These are phyloP conservation scores for Wickerhamiella shivajii DNA, from an alignment of 805 yeast genomes.

Conservation along the genomic window DNA sequence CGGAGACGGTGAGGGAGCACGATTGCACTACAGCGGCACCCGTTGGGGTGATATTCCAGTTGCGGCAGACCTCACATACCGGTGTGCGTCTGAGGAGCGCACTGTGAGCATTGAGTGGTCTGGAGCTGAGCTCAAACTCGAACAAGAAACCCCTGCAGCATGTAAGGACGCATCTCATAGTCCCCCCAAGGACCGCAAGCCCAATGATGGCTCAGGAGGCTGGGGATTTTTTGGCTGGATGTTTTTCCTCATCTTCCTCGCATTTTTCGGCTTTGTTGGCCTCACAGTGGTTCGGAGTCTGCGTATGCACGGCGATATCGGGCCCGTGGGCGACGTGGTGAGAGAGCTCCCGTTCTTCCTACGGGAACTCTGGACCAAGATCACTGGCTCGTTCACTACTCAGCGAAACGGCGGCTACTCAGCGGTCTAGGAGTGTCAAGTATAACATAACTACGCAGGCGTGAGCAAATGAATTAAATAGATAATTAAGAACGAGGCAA, in stretches of 20 bases:
- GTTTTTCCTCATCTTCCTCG: conserved; percentile 59
- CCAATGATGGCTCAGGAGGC: conserved; percentile 29
- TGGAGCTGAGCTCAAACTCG: conserved; percentile 11
- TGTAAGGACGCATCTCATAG: conserved; percentile 19
- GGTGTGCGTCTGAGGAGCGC: conserved; percentile 17
- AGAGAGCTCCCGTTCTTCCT: conserved; percentile 63
- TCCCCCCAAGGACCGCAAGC: conserved; percentile 21
- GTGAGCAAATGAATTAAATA: not conserved
- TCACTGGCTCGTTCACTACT: conserved; percentile 52
- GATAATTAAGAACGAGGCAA: conserved; percentile 10
- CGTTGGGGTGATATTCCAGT: conserved; percentile 52
- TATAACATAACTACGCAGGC: conserved; percentile 3
- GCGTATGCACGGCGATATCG: conserved; percentile 48
- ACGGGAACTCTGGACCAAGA: conserved; percentile 55
- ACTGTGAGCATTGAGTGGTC: conserved; percentile 12
- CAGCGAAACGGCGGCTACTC: conserved; percentile 84
- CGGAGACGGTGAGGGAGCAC: conserved; percentile 22
- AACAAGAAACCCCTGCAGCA: conserved; percentile 16
- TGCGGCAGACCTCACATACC: conserved; percentile 22
- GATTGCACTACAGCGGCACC: conserved; percentile 32
- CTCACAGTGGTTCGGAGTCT: conserved; percentile 53
- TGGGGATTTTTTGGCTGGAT: conserved; percentile 80
- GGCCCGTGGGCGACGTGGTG: conserved; percentile 31
- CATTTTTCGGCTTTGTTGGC: conserved; percentile 54
- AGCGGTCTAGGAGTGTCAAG: conserved; percentile 53